Evolutionary conservation across 1,139 yeast species (phyloP), one percentile per base, ranked within the genome.

Genomic region (Geotrichum aggregatum): DNA sequence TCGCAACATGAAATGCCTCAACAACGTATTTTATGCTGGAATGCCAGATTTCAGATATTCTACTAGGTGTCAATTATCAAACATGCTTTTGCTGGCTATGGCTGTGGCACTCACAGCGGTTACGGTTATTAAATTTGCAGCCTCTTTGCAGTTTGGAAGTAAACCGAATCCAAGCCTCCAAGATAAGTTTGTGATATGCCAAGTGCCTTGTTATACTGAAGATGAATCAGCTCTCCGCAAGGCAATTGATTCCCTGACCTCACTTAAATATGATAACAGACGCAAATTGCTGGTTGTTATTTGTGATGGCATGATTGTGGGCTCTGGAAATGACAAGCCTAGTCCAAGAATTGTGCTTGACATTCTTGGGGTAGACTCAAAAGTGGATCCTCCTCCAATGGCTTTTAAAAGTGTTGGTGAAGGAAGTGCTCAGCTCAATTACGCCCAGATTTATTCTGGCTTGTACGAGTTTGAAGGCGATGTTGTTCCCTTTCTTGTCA

Each of bases 191-290:
- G 72, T 71, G 21, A 64, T 71, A 11, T 71, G 75, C 56, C 76
- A 72, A 52, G 68, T 72, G 39, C 75, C 75, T 2, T 72, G 71
- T 8, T 71, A 71, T 56, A 71, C 75, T 7, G 75, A 71, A 52
- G 66, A 66, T 49, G 76, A 72, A 52, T 70, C 66, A 21, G 73
- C 72, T 16, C 59, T 71, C 48, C 66, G 75, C n/a, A 62, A 69
- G 19, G 75, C 75, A 1, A 64, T 71, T 43, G 75, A 71, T 53
- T 72, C 76, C 2, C 58, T 71, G 34, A 69, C 76, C 3, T 59
- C 62, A 28, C 54, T 71, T 56, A 62, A 68, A 40, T 71, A 71
- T 53, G 73, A 71, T 44, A 70, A 72, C 56, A 59, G 67, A 30
- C 64, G 74, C 40, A 72, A 72, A 56, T 64, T 71, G 36, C 50